Percentiles rank a stretch among this genome's conserved stretches.
phyloP scores from a whole-genome alignment of 2,329 filamentous ascomycete genomes.

The Epichloe amarillans region DNA sequence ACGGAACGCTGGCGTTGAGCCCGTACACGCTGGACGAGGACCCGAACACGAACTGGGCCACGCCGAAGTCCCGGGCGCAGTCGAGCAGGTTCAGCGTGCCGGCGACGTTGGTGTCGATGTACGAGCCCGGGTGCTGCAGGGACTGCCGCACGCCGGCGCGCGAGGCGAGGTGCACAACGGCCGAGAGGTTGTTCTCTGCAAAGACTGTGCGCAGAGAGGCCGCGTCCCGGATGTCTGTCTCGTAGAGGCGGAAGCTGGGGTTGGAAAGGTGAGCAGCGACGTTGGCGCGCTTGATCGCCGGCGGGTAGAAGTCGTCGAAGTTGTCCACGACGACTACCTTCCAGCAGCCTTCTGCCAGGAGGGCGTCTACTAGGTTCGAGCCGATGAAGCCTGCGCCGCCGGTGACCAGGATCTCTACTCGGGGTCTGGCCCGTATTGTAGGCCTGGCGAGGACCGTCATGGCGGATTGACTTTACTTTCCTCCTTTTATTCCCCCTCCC shows the following conservation, averaged over 20 bases:
- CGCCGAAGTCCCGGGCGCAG: conserved; percentile 11
- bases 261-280: conserved; percentile 9
- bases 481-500: too few species aligned
- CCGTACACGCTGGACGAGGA: conserved; percentile 15
- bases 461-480: background rate
- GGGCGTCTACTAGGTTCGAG: conserved; percentile 12
- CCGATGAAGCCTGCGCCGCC: conserved; percentile 15
- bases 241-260: conserved; percentile 10
- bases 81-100: conserved; percentile 13
- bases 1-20: conserved; percentile 10
- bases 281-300: conserved; percentile 12
- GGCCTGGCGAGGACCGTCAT: conserved; percentile 1
- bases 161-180: conserved; percentile 12
- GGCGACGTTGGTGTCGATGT: conserved; percentile 13
- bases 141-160: conserved; percentile 13
- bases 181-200: conserved; percentile 7
- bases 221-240: conserved; percentile 1
- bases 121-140: conserved; percentile 8
- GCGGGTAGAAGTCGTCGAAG: conserved; percentile 12
- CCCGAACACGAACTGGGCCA: conserved; percentile 12
- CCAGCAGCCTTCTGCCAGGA: conserved; percentile 11
- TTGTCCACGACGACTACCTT: conserved; percentile 12
- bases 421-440: background rate
- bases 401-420: conserved; percentile 13
- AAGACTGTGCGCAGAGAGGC: conserved; percentile 8